Evolutionary conservation across 2,329 filamentous ascomycete genomes (phyloP).

Genomic region (Beauveria rudraprayagi): DNA sequence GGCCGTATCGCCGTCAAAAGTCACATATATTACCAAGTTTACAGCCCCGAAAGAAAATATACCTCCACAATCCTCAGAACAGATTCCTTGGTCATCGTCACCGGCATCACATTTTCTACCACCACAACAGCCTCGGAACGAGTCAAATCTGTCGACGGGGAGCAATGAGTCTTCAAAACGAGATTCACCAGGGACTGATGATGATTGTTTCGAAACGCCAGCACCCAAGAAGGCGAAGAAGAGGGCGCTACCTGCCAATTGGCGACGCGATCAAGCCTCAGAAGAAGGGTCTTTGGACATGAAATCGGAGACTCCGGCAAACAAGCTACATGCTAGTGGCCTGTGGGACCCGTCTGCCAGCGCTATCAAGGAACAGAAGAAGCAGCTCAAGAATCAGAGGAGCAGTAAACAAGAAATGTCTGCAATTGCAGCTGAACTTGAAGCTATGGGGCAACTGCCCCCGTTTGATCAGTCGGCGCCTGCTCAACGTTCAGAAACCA

Average conservation of each 20-base stretch:
- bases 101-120: constrained; percentile 41
- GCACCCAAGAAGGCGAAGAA: constrained; percentile 44
- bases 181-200: constrained; percentile 25
- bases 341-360: constrained; percentile 70
- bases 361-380: constrained; percentile 69
- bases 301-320: constrained; percentile 14
- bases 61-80: constrained; percentile 22
- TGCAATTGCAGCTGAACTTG: constrained; percentile 33
- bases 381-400: constrained; percentile 56
- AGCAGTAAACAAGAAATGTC: constrained; percentile 23
- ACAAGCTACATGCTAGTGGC: constrained; percentile 20
- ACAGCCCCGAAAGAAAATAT: constrained; percentile 18
- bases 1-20: constrained; percentile 29
- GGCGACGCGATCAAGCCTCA: constrained; percentile 28
- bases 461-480: constrained; percentile 27
- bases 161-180: constrained; percentile 33
- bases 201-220: constrained; percentile 19
- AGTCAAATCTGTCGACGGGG: constrained; percentile 15
- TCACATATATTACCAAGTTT: constrained; percentile 16
- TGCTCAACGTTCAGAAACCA: constrained; percentile 36
- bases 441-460: constrained; percentile 20
- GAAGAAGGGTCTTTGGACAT: constrained; percentile 24
- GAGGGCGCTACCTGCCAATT: constrained; percentile 49
- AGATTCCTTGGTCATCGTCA: constrained; percentile 68
- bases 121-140: constrained; percentile 20